Base-by-base conservation (phyloP, 2,329 filamentous ascomycete genomes). In the Thielaviopsis musarum region DNA sequence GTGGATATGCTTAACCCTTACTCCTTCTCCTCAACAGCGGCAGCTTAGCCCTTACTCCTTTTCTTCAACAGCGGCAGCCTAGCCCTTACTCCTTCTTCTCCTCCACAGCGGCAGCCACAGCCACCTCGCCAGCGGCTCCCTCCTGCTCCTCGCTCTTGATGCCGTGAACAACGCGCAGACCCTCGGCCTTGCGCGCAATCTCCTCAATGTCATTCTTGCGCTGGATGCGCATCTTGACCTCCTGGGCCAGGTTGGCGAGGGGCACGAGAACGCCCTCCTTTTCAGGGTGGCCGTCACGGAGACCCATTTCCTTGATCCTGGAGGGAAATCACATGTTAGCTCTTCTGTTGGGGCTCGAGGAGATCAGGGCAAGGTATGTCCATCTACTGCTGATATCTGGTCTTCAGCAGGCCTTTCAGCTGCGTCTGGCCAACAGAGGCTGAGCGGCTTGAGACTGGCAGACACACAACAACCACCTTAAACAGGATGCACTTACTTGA, bases 221-320 rank as follows among this genome's bases (percentile, higher is more conserved):
- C 60, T 70, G 67, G 56, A 76, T 69, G 17, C 73, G 68, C 38
- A 61, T 65, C 66, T 77, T 80, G 51, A 90, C 76, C 70, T 88
- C 85, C 13, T 73, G 69, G 2, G 83, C 80, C 67, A 91, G 72
- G 59, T 83, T 75, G 34, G 71, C 72, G 64, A 86, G 76, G 58
- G 83, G 75, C 22, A 96, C 81, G 60, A 90, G 72, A 51, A 91
- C 78, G 56, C 91, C 91, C 62, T 95, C 87, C 75, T 96, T 95
- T 70, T 95, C 88, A 0, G 89, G 84, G 76, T 96, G 87, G 26
- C 83, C 88, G 49, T 93, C 85, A 3, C 80, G 78, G 59, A 94
- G 75, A 53, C 89, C 75, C 70, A 78, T 72, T 78, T 75, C 83
- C 82, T 97, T 97, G 69, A 96, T 79, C 72, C 61, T 62, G 49